Base-by-base conservation (phyloP, 2,329 filamentous ascomycete genomes). In the Elsinoe batatas region DNA sequence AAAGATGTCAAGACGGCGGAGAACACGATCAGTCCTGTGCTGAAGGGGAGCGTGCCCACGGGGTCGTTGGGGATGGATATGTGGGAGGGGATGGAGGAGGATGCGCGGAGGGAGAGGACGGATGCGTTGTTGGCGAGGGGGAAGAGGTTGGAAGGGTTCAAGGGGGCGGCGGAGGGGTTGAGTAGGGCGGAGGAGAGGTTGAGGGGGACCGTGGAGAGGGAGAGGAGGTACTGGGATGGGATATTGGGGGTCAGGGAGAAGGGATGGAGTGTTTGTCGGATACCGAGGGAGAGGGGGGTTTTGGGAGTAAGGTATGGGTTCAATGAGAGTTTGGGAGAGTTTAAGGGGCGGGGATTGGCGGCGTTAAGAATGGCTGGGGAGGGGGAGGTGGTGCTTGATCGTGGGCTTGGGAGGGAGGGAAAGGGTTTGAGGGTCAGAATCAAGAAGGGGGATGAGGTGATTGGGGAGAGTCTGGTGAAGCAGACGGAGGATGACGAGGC, bases 241-340 rank as follows among this genome's bases (percentile, higher is more conserved):
- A 80, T 97, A 2, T 74, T 95, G 46, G 81, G 83, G 8, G 83
- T 97, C 43, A 89, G 85, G 61, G 81, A 89, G 61, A 84, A 83
- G 55, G 90, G 91, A 3, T 98, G 93, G 91, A 84, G 87, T 17
- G 75, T 97, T 15, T 91, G 85, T 62, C 80, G 86, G 49, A 74
- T 93, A 38, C 88, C 89, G 0, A 76, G 83, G 5, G 84, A 91
- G 62, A 77, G 78, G 50, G 82, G 88, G 62, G 84, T 83, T 0
- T 76, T 97, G 50, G 90, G 86, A 17, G 91, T 97, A 35, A 83
- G 87, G 60, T 96, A 91, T 70, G 93, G 91, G 6, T 95, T 95
- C 65, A 79, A 85, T 11, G 91, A 96, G 74, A 79, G 81, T 50
- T 74, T 75, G 13, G 72, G 74, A 11, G 74, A 77, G 38, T 84